Evolutionary conservation across 176 grass and related monocot species (phyloP).

Genomic region (Ensete ventricosum): DNA sequence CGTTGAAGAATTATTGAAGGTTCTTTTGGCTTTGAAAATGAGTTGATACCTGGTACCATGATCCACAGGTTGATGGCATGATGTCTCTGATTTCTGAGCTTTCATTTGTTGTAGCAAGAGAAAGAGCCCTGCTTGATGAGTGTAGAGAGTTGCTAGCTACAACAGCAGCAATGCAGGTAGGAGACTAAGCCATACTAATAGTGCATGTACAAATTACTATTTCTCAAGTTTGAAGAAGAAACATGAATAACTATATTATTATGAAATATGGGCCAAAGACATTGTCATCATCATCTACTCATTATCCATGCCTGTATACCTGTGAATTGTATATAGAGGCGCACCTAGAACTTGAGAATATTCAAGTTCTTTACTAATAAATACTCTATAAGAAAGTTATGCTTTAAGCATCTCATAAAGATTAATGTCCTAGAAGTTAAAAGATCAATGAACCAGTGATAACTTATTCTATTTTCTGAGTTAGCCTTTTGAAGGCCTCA

Average conservation of each 20-base stretch:
- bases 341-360: too few relatives aligned
- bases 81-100: slow-evolving; percentile 55
- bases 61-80: slow-evolving; percentile 44
- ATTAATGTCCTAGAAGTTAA: too few relatives aligned
- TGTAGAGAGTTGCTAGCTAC: slow-evolving; percentile 66
- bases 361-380: too few relatives aligned
- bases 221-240: not conserved
- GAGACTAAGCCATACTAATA: not conserved
- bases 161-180: slow-evolving; percentile 66
- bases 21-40: not conserved
- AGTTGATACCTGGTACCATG: not conserved
- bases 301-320: too few relatives aligned
- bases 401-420: too few relatives aligned
- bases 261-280: not conserved
- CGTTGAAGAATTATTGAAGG: not conserved
- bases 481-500: too few relatives aligned
- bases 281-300: not conserved
- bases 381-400: too few relatives aligned
- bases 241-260: not conserved
- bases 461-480: too few relatives aligned
- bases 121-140: slow-evolving; percentile 75
- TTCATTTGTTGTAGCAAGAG: slow-evolving; percentile 40
- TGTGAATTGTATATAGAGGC: too few relatives aligned
- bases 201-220: not conserved
- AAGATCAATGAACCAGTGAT: too few relatives aligned